Base-by-base conservation (phyloP, 2,329 filamentous ascomycete species). In the Neonectria sp. region DNA sequence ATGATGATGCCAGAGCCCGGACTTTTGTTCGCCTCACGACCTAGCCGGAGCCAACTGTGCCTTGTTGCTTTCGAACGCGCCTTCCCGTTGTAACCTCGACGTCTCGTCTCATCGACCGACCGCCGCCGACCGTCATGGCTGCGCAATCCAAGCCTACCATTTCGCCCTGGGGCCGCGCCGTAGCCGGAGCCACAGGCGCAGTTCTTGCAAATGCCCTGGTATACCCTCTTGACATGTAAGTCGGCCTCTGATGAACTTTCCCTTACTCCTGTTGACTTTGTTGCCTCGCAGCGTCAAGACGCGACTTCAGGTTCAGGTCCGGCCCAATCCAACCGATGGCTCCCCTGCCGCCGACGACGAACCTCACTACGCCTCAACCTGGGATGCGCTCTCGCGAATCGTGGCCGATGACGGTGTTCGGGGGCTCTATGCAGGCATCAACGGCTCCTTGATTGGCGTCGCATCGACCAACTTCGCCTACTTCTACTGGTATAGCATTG, bases 391-490 rank as follows among this genome's bases (percentile, higher is more conserved):
- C 71, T 87, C 86, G 67, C 95, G 94, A 78, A 98, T 99, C 72
- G 82, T 93, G 40, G 88, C 91, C 63, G 90, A 89, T 60, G 96
- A 99, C 73, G 96, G 96, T 35, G 63, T 96, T 9, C 77, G 85
- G 53, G 96, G 96, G 7, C 89, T 99, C 8, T 99, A 99, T 77
- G 90, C 93, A 59, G 96, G 96, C 68, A 95, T 99, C 80, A 88
- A 90, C 67, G 95, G 95, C 57, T 91, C 95, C 5, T 86, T 99
- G 21, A 84, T 98, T 58, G 96, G 96, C 60, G 96, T 99, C 40
- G 95, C 95, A 2, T 98, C 95, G 29, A 98, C 95, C 59, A 99
- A 99, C 82, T 99, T 99, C 79, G 96, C 96, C 76, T 99, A 99
- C 84, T 99, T 99, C 81, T 99, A 99, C 85, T 98, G 95, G 95